phyloP scores from a whole-genome alignment of 23 red algal species.

The Gracilaria vermiculophylla region DNA sequence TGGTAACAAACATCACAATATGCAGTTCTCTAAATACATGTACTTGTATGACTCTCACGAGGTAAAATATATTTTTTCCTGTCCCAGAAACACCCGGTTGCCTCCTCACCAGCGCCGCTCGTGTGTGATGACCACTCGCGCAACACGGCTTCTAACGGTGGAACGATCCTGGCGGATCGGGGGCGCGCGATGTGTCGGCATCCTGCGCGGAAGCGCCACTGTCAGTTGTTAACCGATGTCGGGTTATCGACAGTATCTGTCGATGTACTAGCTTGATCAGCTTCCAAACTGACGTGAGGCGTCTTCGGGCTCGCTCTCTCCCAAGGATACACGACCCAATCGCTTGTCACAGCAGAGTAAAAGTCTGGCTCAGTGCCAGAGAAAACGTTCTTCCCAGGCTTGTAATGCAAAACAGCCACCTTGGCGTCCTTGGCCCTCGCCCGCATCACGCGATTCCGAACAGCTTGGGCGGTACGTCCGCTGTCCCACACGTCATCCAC shows the following conservation, averaged over 20 bases:
- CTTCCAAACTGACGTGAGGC: conserved; percentile 3
- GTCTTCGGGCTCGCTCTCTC: conserved; percentile 52
- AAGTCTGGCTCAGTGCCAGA: conserved; percentile 68
- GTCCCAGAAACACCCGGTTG: too few species aligned
- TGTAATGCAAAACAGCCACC: conserved; percentile 91
- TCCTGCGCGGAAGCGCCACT: too few species aligned
- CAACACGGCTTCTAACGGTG: too few species aligned
- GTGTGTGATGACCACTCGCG: too few species aligned
- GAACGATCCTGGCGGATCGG: too few species aligned
- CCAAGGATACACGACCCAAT: conserved; percentile 98
- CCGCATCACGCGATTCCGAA: conserved; percentile 59
- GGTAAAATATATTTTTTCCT: neutral
- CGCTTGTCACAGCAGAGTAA: conserved; percentile 51
- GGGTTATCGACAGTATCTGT: neutral
- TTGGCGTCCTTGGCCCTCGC: conserved; percentile 59
- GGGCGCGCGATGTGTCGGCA: too few species aligned
- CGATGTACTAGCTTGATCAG: neutral
- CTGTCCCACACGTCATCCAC: conserved; percentile 98
- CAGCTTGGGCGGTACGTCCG: conserved; percentile 80
- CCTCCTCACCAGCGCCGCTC: too few species aligned
- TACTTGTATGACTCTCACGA: neutral
- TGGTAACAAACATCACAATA: neutral
- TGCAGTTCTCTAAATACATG: neutral
- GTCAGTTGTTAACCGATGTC: neutral
- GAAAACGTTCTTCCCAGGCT: conserved; percentile 70